Conservation (phyloP, 768 basidiomycete species). For the Grammothele lineata region DNA sequence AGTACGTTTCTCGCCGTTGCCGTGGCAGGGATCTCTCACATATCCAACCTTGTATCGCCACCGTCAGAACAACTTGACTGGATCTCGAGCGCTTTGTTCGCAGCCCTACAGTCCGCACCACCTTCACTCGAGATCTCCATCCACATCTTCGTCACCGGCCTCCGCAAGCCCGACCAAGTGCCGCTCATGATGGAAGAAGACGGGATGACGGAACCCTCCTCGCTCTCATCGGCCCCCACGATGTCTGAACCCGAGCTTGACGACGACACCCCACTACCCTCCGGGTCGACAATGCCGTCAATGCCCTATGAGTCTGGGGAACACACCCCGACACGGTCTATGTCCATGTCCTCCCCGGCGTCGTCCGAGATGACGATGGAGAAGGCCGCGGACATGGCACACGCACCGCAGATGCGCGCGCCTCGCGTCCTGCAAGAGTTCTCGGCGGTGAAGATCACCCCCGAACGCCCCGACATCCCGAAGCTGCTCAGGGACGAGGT, state of each 20-base stretch:
- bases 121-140: slow-evolving; percentile 32
- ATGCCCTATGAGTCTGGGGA: no score
- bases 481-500: slow-evolving; percentile 32
- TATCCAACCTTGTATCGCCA: no score
- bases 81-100: slow-evolving; percentile 38
- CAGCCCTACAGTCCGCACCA: slow-evolving; percentile 28
- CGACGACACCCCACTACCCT: neutral
- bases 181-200: neutral
- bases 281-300: neutral
- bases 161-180: neutral
- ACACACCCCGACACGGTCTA: no score
- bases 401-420: neutral
- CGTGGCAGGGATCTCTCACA: no score
- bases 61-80: slow-evolving; percentile 36
- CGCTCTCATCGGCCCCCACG: neutral
- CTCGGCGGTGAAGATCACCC: slow-evolving; percentile 23
- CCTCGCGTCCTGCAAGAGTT: slow-evolving; percentile 16
- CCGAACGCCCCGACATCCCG: slow-evolving; percentile 40
- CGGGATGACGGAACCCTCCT: neutral
- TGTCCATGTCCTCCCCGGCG: neutral
- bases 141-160: slow-evolving; percentile 37
- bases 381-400: neutral
- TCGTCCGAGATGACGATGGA: neutral
- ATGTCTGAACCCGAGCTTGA: neutral
- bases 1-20: slow-evolving; percentile 24